Conservation (phyloP, 1,139 yeast species). For the Yamadazyma oceani region DNA sequence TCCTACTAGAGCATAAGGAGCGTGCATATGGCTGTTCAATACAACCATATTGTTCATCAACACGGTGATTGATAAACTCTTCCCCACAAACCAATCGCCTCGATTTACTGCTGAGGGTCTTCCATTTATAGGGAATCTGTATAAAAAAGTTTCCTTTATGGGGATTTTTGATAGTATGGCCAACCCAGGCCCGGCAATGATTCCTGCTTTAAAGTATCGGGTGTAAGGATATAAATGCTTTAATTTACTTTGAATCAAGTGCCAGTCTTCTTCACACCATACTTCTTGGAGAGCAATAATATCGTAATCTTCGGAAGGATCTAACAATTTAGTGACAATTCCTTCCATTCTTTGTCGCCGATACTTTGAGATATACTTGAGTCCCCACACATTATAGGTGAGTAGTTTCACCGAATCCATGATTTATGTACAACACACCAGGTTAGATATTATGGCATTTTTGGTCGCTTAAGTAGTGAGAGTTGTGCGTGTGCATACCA, state of each 20-base stretch:
- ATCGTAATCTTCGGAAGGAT: conserved; percentile 59
- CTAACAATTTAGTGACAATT: conserved; percentile 66
- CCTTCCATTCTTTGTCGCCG: conserved; percentile 67
- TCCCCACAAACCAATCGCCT: conserved; percentile 98
- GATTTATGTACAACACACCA: too few species aligned
- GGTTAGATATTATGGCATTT: too few species aligned
- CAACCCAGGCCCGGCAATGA: conserved; percentile 89
- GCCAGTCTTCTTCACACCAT: conserved; percentile 89
- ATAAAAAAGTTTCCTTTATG: conserved; percentile 72
- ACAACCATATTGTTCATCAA: conserved; percentile 68
- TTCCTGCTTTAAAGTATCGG: conserved; percentile 78
- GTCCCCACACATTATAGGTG: conserved; percentile 86
- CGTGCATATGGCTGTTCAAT: conserved; percentile 94
- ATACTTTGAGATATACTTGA: conserved; percentile 73
- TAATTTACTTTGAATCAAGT: conserved; percentile 52
- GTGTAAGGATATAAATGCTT: conserved; percentile 55
- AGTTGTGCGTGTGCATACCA: too few species aligned
- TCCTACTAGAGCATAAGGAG: conserved; percentile 82
- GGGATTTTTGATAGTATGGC: conserved; percentile 84
- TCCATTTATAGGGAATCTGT: conserved; percentile 89
- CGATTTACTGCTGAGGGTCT: conserved; percentile 89
- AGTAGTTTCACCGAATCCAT: conserved; percentile 42
- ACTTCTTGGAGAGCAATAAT: conserved; percentile 89
- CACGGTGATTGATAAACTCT: conserved; percentile 76
- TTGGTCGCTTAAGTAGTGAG: too few species aligned